Percentiles rank a stretch among this genome's conserved stretches.
Evolutionary conservation across 179 eudicot species (phyloP).

Genomic region (Patellifolia procumbens): DNA sequence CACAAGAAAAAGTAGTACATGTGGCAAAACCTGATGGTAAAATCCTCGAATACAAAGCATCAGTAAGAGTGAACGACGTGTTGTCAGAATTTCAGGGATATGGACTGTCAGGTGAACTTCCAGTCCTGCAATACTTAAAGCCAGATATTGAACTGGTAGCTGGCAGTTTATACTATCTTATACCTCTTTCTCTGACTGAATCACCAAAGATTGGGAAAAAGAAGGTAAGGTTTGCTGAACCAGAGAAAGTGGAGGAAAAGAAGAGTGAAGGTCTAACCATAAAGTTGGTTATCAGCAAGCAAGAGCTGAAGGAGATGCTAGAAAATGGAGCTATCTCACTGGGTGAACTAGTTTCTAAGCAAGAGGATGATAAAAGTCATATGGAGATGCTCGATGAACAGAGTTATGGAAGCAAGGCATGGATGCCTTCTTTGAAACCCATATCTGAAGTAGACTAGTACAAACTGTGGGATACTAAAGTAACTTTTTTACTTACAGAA

Average conservation of each 20-base stretch:
- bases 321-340: constrained; percentile 44
- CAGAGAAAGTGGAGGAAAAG: constrained; percentile 25
- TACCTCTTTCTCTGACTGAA: constrained; percentile 36
- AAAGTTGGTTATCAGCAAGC: constrained; percentile 72
- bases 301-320: constrained; percentile 61
- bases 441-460: constrained; percentile 48
- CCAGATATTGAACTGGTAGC: constrained; percentile 31
- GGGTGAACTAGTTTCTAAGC: constrained; percentile 44
- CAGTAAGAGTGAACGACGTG: constrained; percentile 44
- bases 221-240: constrained; percentile 46
- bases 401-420: constrained; percentile 23
- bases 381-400: constrained; percentile 14
- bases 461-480: neutral
- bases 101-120: constrained; percentile 41
- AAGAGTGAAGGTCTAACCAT: constrained; percentile 44
- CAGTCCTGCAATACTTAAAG: constrained; percentile 32
- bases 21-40: constrained; percentile 50
- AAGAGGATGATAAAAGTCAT: constrained; percentile 24
- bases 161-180: constrained; percentile 48
- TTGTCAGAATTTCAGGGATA: constrained; percentile 46
- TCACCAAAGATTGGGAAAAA: constrained; percentile 30
- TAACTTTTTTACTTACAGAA: no score
- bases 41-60: constrained; percentile 47
- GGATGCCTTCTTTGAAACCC: constrained; percentile 52
- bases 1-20: constrained; percentile 37